Base-by-base conservation (phyloP, 306 rosid species). In the Acacia crassicarpa region DNA sequence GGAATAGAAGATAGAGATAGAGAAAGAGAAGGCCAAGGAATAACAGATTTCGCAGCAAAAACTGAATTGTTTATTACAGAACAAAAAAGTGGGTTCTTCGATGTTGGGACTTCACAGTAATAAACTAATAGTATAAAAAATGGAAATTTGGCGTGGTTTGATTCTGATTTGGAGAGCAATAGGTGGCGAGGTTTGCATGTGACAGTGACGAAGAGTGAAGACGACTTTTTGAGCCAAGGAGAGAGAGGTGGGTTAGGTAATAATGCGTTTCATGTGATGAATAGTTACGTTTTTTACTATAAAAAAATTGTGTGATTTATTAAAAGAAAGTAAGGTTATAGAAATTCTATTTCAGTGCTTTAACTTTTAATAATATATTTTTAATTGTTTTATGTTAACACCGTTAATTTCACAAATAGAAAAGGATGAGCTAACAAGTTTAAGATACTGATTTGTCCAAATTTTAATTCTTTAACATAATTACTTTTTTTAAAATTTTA, bases 171-270 rank as follows among this genome's bases (percentile, higher is more conserved):
- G 79, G 82, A 84, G 68, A 2, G 80, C 83, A 74, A 74, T 22
- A 68, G 35, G 43, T 16, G 45, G n/a, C 6, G 48, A 20, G 33
- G 30, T 49, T 77, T 82, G 87, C 92, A 89, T 86, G 89, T 84
- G 90, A 74, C 9, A 30, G 79, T 3, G 32, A 16, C 17, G 69
- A 78, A 40, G 12, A 30, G 79, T 3, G 32, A 16, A 17, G 69
- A 78, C 45, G 77, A 75, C 35, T 20, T 3, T 27, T 40, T 53
- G 59, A 17, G 67, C 48, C 27, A n/a, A 27, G 9, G 15, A 58
- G 27, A 27, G 1, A 8, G 11, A 51, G 61, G 33, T 35, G 71
- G 56, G 68, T 11, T 41, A 30, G 38, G 35, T 19, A 12, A 25
- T 33, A 2, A 25, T 73, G 14, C 32, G 73, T 1, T 48, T 48